Evolutionary conservation across 768 basidiomycete genomes (phyloP), one percentile per base, ranked within the genome.

Genomic region (Suillus decipiens): DNA sequence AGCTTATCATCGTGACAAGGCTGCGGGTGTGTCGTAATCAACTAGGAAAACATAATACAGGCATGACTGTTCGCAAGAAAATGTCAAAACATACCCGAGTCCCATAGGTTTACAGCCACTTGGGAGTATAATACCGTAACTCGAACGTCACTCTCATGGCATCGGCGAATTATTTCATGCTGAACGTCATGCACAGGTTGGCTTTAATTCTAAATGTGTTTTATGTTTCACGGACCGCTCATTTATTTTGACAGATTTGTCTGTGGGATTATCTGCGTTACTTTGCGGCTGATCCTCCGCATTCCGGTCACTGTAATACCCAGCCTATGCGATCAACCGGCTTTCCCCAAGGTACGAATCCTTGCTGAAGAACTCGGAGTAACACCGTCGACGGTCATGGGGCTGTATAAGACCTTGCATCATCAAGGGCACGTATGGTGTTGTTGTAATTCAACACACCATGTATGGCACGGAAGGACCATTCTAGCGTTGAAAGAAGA

Each of bases 391-490:
- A 8, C 33, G 10, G 5, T 12, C 34, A 36, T 54, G n/a, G n/a
- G 33, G 37, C 36, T 37, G 53, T 33, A 50, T 17, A 22, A 56
- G 8, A 24, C 37, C 12, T 54, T 11, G 53, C n/a, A 54, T 12
- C 53, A 14, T 54, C 36, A 37, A 36, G 4, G 37, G 17, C n/a
- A 6, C 36, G 55, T 39, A 56, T 17, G 7, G 2, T 11, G 15
- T 28, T 19, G 5, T 24, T 56, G 36, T 56, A 39, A 39, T 28
- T 8, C 9, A 39, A 37, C 24, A 57, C 17, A 41, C 24, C 39
- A 41, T 57, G 39, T 57, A 57, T 41, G 56, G 6, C 19, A 57
- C 56, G 56, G 56, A 57, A 57, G 56, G 56, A 57, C 41, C 39
- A 41, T 28, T 41, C 39, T 19, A 17, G 24, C 17, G 24, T 28